phyloP scores from a whole-genome alignment of 768 basidiomycete species.

The Russula vinacea region DNA sequence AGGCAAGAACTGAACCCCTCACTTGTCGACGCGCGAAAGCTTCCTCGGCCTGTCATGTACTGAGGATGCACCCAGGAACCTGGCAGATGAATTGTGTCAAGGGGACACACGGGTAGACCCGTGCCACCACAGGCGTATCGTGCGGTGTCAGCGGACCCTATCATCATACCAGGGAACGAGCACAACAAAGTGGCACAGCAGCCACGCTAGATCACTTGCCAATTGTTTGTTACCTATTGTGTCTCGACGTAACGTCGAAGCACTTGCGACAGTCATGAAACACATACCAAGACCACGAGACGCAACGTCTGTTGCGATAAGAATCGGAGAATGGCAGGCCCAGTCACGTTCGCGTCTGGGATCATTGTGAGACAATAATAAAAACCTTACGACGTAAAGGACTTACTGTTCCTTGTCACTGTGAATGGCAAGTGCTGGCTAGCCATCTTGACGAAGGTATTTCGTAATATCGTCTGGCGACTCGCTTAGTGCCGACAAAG shows the following conservation, averaged over 20 bases:
- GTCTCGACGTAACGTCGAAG: conserved; percentile 39
- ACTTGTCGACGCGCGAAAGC: conserved; percentile 36
- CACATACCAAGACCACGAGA: conserved; percentile 99
- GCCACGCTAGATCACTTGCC: conserved; percentile 27
- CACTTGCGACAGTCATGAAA: conserved; percentile 47
- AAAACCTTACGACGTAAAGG: not conserved
- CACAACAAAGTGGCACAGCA: conserved; percentile 21
- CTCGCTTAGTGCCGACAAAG: conserved; percentile 96
- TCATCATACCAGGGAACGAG: conserved; percentile 31
- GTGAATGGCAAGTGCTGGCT: conserved; percentile 99
- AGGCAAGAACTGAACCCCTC: conserved; percentile 32
- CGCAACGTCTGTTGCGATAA: conserved; percentile 98
- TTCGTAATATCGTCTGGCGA: conserved; percentile 99
- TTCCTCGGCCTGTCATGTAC: conserved; percentile 39
- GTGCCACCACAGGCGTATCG: conserved; percentile 22
- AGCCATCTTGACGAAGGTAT: conserved; percentile 94
- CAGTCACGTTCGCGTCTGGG: conserved; percentile 94
- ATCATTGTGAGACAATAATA: conserved; percentile 10
- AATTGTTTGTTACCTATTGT: conserved; percentile 36
- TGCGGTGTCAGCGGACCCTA: conserved; percentile 24
- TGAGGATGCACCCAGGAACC: conserved; percentile 40
- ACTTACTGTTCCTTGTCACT: conserved; percentile 98
- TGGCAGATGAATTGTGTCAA: conserved; percentile 36
- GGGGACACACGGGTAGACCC: conserved; percentile 24
- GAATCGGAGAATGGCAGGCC: conserved; percentile 96